Base-by-base conservation (phyloP, 176 grass and related monocot species). In the Avena insularis region DNA sequence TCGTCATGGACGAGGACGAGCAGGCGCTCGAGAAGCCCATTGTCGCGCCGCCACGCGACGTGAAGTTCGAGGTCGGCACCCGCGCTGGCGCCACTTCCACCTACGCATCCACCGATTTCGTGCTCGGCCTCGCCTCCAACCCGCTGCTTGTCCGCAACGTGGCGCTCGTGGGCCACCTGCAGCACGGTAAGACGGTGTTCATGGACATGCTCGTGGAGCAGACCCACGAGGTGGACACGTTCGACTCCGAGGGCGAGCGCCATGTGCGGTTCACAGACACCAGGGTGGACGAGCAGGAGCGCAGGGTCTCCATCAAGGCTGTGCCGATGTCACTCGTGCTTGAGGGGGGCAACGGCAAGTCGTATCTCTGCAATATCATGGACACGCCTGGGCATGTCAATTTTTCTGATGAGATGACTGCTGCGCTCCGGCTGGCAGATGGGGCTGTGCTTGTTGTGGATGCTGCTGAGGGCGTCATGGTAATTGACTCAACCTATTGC, bases 171-270 rank as follows among this genome's bases (percentile, higher is more conserved):
- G 97, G 97, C 10, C 97, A 99, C 87, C 90, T 96, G 72, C 97
- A 99, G 89, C 97, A 99, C 49, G 97, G 97, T 19, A 99, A 99
- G 80, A 99, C 97, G 38, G 87, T 96, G 53, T 96, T 99, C 90
- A 94, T 96, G 94, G 97, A 99, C 92, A 99, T 99, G 97, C 90
- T 99, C 60, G 92, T 99, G 66, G 97, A 99, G 90, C 97, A 99
- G 85, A 99, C 97, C 2, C 97, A 99, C 87, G 90, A 99, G 51
- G 89, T 99, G 49, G 91, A 79, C 82, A 99, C 97, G 0, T 99
- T 96, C 73, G 94, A 99, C 40, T 64, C 87, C 5, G 92, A 91
- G 60, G 93, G 89, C 60, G 97, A 98, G 94, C 87, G 94, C 58
- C 97, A 96, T 14, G 84, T 94, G 77, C 74, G 94, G 54, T 96